Base-by-base conservation (phyloP, 2,329 filamentous ascomycete genomes). In the Fusarium sp. region DNA sequence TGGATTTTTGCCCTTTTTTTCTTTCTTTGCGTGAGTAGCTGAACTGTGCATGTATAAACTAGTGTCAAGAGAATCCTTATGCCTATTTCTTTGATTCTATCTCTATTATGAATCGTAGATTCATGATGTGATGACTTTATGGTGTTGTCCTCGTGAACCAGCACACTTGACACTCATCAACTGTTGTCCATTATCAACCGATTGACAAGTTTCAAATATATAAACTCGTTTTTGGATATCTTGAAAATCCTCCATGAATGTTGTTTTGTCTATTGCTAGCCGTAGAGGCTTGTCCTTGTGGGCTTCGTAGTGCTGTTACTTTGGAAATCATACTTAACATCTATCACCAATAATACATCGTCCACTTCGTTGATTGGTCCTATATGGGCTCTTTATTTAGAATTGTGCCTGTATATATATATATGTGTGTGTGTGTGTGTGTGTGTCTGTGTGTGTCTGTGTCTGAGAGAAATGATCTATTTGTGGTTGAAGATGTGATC, bases 171-270 rank as follows among this genome's bases (percentile, higher is more conserved):
- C 42, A 47, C 42, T 47, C 42, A 24, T 24, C 5, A 9, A 47
- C 22, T 10, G 14, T 16, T 47, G 22, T 24, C 42, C 8, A 27
- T 24, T 47, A 5, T 18, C 16, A 47, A 27, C 42, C 4, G 22
- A 18, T 27, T 24, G 14, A 10, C 8, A 5, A 27, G 16, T 3
- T 24, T 10, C 5, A 24, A 1, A 5, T 24, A 5, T 10, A 24
- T 16, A 0, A 3, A 3, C 14, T 18, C 13, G 16, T 16, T 14
- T 6, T 16, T 8, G 14, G 0, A 7, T 4, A 6, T 13, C 13
- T 8, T 8, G 0, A 3, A 6, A 16, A 8, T 6, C 11, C 20
- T 45, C 22, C 13, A 4, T 22, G 11, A 1, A 8, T 10, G 42
- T 6, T 10, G 1, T 27, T 47, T 27, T 10, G 18, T 24, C 42